Evolutionary conservation across 164 flowering plant species (phyloP), one percentile per base, ranked within the genome.

Genomic region (Piper longum): DNA sequence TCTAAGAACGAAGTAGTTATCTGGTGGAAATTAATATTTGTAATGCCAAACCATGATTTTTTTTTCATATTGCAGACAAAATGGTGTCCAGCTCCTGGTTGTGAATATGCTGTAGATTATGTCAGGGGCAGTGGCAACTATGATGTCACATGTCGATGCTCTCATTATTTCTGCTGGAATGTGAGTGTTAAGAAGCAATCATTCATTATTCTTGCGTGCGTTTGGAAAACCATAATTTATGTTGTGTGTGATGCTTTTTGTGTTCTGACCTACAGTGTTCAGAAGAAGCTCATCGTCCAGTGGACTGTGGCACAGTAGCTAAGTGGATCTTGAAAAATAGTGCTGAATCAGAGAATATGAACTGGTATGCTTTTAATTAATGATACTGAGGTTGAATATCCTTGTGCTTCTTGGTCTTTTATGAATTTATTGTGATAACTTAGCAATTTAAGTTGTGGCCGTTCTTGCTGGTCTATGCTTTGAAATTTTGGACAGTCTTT

Each of bases 31-130:
- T 56, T 16, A n/a, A 3, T 7, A 4, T 56, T 19, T 19, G 2
- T 4, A 56, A 56, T 56, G 58, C 58, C 17, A 16, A 16, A 56
- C 17, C 0, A 56, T 16, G 58, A 5, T 56, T 56, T 19, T 19
- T 4, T 3, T 56, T 66, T 43, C 60, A 54, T 45, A 59, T 64
- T 39, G 59, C 65, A 89, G 93, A 82, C 77, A 48, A 91, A 91
- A 72, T 88, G 95, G 96, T 91, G 98, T 67, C 98, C 95, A 59
- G 91, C 86, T 11, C 91, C 96, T 51, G 97, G 86, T 4, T 91
- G 97, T 74, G 93, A 85, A 43, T 78, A 72, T 77, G 93, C 97
- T 4, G 82, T 91, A 14, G 87, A 85, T 62, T 85, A 80, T 64
- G 73, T 73, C 66, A 73, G 75, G 77, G 95, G 90, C 42, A 79